Percentiles rank a stretch among this genome's conserved stretches.
phyloP scores from a whole-genome alignment of 176 grass and related monocot genomes.

The Oryza glumipatula region DNA sequence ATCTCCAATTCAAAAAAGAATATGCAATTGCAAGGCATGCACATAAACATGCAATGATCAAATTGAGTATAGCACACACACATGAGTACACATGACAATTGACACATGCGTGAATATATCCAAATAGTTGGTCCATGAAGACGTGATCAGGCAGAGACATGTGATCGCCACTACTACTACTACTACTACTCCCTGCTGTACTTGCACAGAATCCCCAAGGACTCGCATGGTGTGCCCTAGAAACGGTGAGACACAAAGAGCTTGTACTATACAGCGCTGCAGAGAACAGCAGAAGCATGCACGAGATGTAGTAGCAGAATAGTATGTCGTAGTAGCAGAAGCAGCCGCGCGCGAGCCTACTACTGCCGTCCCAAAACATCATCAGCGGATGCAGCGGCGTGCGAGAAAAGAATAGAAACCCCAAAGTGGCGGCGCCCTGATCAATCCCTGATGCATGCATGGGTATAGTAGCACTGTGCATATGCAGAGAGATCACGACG shows the following conservation, averaged over 20 bases:
- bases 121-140: conserved; percentile 28
- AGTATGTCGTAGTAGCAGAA: background rate
- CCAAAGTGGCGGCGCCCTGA: conserved; percentile 43
- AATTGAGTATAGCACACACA: background rate
- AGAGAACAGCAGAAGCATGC: conserved; percentile 1
- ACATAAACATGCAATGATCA: background rate
- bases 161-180: conserved; percentile 6
- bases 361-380: background rate
- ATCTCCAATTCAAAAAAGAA: conserved; percentile 14
- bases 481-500: background rate
- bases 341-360: no score
- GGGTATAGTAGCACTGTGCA: background rate
- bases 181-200: background rate
- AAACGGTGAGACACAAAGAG: conserved; percentile 37
- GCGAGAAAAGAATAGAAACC: conserved; percentile 62
- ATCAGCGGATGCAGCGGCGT: conserved; percentile 33
- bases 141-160: conserved; percentile 16
- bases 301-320: no score
- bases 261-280: conserved; percentile 1
- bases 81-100: background rate
- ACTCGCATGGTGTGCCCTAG: conserved; percentile 47
- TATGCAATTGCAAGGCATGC: background rate
- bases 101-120: background rate
- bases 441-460: background rate
- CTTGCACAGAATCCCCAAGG: conserved; percentile 22